Conservation (phyloP, 2,329 filamentous ascomycete genomes). For the Orbilia brochopaga region DNA sequence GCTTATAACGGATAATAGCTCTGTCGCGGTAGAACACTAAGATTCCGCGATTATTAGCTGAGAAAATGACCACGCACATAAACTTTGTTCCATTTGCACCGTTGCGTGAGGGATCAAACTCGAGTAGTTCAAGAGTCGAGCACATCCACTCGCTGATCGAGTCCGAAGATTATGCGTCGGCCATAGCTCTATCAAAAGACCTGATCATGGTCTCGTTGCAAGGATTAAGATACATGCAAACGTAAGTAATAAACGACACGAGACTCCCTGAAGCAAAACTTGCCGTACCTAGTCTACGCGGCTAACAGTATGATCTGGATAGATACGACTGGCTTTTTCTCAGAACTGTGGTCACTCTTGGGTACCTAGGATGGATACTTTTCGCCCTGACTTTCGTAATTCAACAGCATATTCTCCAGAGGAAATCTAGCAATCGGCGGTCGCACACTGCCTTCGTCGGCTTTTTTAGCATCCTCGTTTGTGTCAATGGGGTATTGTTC, state of each 20-base stretch:
- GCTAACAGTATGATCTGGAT: conserved; percentile 1
- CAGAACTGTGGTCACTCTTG: conserved; percentile 81
- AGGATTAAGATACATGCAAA: conserved; percentile 91
- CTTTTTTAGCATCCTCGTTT: conserved; percentile 58
- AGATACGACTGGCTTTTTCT: conserved; percentile 95
- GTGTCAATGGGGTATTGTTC: conserved; percentile 78
- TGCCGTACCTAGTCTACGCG: not conserved
- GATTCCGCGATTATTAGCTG: conserved; percentile 58
- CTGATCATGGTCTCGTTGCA: conserved; percentile 78
- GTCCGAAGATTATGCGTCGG: conserved; percentile 71
- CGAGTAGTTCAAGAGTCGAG: conserved; percentile 14
- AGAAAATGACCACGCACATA: conserved; percentile 77
- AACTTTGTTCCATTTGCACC: conserved; percentile 77
- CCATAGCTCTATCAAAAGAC: conserved; percentile 77
- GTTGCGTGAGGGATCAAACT: conserved; percentile 64
- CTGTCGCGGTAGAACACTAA: not conserved
- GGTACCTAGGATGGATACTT: conserved; percentile 94
- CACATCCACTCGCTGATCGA: conserved; percentile 67
- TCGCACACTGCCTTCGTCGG: conserved; percentile 63
- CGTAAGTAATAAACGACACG: conserved; percentile 56
- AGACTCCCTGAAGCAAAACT: not conserved
- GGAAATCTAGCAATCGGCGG: conserved; percentile 67
- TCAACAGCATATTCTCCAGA: conserved; percentile 78
- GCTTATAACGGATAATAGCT: not conserved
- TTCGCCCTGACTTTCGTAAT: conserved; percentile 89